phyloP scores from a whole-genome alignment of 805 yeast genomes.

The Candida quercuum region DNA sequence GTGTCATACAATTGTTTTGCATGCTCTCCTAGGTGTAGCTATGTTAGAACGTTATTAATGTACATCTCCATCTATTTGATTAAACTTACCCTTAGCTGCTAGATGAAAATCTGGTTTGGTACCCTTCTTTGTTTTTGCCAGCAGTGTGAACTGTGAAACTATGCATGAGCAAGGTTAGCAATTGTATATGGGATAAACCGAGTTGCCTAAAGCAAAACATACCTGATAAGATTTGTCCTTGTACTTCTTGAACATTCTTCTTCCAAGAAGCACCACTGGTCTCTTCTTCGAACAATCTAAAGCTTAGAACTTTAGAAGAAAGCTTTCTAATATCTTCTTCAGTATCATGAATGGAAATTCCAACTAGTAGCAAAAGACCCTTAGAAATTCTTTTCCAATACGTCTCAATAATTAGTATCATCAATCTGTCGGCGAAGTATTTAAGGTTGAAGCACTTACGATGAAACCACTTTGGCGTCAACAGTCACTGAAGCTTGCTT shows the following conservation, averaged over 20 bases:
- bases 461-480: constrained; percentile 60
- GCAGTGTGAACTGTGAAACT: constrained; percentile 89
- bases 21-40: constrained; percentile 69
- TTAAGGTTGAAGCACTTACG: constrained; percentile 28
- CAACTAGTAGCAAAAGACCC: constrained; percentile 80
- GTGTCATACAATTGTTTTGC: constrained; percentile 39
- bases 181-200: neutral
- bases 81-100: constrained; percentile 76
- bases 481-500: constrained; percentile 87
- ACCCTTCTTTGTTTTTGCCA: constrained; percentile 83
- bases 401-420: neutral
- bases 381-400: constrained; percentile 41
- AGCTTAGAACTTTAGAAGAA: constrained; percentile 57
- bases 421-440: neutral
- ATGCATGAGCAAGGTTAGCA: constrained; percentile 2
- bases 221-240: constrained; percentile 69
- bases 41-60: constrained; percentile 24
- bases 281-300: constrained; percentile 71
- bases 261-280: constrained; percentile 81
- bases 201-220: constrained; percentile 12
- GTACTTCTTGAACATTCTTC: constrained; percentile 50
- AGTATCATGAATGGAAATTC: constrained; percentile 76
- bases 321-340: constrained; percentile 64
- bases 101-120: constrained; percentile 91
- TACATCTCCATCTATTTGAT: constrained; percentile 21